Evolutionary conservation across 345 rosid genomes (phyloP).

Genomic region (Rhizophora mangle): DNA sequence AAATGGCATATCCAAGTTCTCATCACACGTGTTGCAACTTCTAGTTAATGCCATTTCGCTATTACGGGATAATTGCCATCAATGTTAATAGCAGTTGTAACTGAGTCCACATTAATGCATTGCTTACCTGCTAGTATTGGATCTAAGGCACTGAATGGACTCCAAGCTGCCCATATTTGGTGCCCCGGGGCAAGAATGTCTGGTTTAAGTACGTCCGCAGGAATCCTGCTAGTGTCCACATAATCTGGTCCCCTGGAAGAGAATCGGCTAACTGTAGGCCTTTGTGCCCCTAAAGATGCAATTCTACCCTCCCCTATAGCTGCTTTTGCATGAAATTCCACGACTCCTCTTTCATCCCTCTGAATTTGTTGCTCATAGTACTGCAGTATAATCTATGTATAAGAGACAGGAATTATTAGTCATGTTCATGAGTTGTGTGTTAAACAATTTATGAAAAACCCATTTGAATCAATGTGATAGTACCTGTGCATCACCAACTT

Average conservation of each 20-base stretch:
- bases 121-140: slow-evolving; percentile 47
- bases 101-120: not conserved
- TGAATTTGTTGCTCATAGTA: slow-evolving; percentile 58
- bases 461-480: not conserved
- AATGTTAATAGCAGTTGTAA: no score
- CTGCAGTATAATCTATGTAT: slow-evolving; percentile 41
- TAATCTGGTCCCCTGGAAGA: slow-evolving; percentile 82
- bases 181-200: slow-evolving; percentile 86
- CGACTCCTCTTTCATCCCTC: slow-evolving; percentile 39
- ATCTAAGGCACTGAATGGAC: slow-evolving; percentile 64
- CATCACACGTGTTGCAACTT: not conserved
- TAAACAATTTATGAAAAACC: not conserved
- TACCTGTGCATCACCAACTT: slow-evolving; percentile 61
- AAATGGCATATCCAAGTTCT: not conserved
- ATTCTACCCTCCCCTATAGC: slow-evolving; percentile 62
- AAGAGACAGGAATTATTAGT: not conserved
- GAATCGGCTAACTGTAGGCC: slow-evolving; percentile 66
- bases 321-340: slow-evolving; percentile 46
- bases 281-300: slow-evolving; percentile 44
- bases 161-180: slow-evolving; percentile 96
- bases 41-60: not conserved
- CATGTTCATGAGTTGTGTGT: not conserved
- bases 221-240: slow-evolving; percentile 40
- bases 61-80: not conserved
- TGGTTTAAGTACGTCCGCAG: slow-evolving; percentile 71